A percentile compares a stretch with the other conserved stretches of the same genome.
Evolutionary conservation across 176 grass and related monocot species (phyloP).

Genomic region (Zizania latifolia): DNA sequence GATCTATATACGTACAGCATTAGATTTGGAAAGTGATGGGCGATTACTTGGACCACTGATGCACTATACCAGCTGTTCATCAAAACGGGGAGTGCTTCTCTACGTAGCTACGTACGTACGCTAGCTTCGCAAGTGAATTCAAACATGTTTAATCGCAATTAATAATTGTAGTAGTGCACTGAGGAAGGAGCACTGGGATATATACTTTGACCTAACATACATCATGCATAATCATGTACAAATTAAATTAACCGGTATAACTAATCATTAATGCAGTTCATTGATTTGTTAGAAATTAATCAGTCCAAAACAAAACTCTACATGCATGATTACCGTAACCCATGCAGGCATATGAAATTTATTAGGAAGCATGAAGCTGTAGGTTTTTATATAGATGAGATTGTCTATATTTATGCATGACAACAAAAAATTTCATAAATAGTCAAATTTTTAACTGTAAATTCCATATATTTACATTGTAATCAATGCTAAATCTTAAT

Average conservation of each 20-base stretch:
- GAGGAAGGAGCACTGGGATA: background rate
- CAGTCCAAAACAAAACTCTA: too few relatives aligned
- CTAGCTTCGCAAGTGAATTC: background rate
- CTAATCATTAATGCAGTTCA: too few relatives aligned
- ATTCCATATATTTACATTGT: too few relatives aligned
- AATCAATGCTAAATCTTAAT: too few relatives aligned
- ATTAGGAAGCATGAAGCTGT: too few relatives aligned
- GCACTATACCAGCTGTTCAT: background rate
- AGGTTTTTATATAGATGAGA: too few relatives aligned
- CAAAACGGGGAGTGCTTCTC: background rate
- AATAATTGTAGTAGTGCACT: background rate
- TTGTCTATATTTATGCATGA: too few relatives aligned
- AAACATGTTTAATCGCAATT: background rate
- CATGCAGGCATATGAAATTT: too few relatives aligned
- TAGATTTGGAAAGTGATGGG: background rate
- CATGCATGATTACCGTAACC: too few relatives aligned
- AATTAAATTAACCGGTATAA: background rate
- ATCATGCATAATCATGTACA: background rate
- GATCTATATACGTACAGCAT: background rate
- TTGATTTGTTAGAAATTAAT: background rate
- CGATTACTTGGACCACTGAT: background rate
- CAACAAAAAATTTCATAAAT: too few relatives aligned
- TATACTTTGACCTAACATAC: background rate
- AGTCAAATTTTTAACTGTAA: too few relatives aligned
- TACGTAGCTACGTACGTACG: too few relatives aligned